A percentile compares a stretch with the other conserved stretches of the same genome.
These are phyloP conservation scores for Parachaetomium inaequale DNA, from an alignment of 495 filamentous ascomycete genomes.

Conservation along the genomic window DNA sequence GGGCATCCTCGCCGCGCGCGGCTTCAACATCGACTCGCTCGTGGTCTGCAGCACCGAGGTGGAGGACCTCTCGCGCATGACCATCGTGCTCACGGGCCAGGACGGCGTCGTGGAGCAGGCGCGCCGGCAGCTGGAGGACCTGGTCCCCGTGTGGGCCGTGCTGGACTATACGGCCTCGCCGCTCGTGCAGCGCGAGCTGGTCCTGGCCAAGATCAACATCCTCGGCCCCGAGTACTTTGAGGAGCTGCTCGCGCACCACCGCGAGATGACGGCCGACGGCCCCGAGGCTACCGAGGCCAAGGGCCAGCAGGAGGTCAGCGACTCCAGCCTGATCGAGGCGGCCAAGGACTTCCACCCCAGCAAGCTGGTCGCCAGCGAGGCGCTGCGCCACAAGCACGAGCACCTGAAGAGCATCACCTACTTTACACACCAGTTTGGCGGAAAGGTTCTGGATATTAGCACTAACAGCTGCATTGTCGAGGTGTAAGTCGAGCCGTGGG, in stretches of 20 bases:
- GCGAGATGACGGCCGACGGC: constrained; percentile 56
- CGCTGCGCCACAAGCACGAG: constrained; percentile 91
- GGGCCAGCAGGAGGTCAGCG: constrained; percentile 36
- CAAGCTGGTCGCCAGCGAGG: constrained; percentile 77
- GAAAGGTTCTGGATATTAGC: constrained; percentile 95
- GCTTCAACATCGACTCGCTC: constrained; percentile 98
- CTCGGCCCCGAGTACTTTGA: constrained; percentile 97
- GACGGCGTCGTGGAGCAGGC: constrained; percentile 98
- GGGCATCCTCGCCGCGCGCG: constrained; percentile 90
- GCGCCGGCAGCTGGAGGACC: constrained; percentile 87
- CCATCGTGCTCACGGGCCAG: constrained; percentile 92
- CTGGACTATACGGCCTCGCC: constrained; percentile 90
- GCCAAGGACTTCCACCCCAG: constrained; percentile 80
- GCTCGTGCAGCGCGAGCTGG: constrained; percentile 91
- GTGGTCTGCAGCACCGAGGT: constrained; percentile 98
- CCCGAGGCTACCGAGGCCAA: constrained; percentile 25
- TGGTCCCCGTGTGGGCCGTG: constrained; percentile 97
- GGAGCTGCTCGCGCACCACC: constrained; percentile 90
- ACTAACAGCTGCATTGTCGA: constrained; percentile 98
- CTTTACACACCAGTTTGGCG: constrained; percentile 94
- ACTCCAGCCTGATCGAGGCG: constrained; percentile 36
- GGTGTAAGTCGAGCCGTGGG: constrained; percentile 60
- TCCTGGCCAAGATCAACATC: constrained; percentile 95
- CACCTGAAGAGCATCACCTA: constrained; percentile 92
- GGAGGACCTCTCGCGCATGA: constrained; percentile 97